A percentile compares a stretch with the other conserved stretches of the same genome.
These are phyloP conservation scores for Drechslerella dactyloides DNA, from an alignment of 2,329 filamentous ascomycete genomes.

Conservation along the genomic window DNA sequence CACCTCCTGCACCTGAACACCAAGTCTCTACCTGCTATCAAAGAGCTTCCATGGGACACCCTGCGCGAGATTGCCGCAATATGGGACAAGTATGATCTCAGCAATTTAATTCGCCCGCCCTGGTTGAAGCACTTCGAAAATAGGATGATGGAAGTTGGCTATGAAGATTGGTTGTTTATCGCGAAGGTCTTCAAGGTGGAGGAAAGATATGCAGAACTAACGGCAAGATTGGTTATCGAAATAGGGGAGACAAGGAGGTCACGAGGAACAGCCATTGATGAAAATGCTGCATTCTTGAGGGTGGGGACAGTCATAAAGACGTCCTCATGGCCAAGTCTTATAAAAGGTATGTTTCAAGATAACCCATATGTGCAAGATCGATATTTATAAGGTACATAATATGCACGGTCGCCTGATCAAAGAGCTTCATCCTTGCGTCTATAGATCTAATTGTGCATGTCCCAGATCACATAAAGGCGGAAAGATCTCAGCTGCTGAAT, in stretches of 20 bases:
- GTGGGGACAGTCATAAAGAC: slow-evolving; percentile 7
- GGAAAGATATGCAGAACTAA: slow-evolving; percentile 24
- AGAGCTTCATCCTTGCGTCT: too few species aligned
- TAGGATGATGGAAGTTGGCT: slow-evolving; percentile 14
- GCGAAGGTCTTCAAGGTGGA: slow-evolving; percentile 22
- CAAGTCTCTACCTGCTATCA: slow-evolving; percentile 9
- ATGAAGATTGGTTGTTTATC: slow-evolving; percentile 41
- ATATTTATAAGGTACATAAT: too few species aligned
- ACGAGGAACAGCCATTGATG: neutral
- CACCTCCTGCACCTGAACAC: slow-evolving; percentile 25
- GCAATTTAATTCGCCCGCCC: slow-evolving; percentile 27
- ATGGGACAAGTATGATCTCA: slow-evolving; percentile 48
- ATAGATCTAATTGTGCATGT: too few species aligned
- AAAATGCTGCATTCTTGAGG: slow-evolving; percentile 9
- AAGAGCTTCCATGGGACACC: slow-evolving; percentile 21
- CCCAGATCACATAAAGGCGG: slow-evolving; percentile 29
- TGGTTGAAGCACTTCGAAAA: slow-evolving; percentile 30
- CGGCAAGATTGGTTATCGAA: slow-evolving; percentile 26
- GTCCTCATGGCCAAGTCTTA: slow-evolving; percentile 26
- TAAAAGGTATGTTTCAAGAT: slow-evolving; percentile 5
- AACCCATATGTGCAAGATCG: too few species aligned
- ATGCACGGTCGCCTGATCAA: too few species aligned
- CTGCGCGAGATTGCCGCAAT: slow-evolving; percentile 33
- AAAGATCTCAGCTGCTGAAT: slow-evolving; percentile 8
- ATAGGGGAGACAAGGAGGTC: slow-evolving; percentile 2